phyloP scores from a whole-genome alignment of 2,329 filamentous ascomycete genomes.

The Exophiala dermatitidis region DNA sequence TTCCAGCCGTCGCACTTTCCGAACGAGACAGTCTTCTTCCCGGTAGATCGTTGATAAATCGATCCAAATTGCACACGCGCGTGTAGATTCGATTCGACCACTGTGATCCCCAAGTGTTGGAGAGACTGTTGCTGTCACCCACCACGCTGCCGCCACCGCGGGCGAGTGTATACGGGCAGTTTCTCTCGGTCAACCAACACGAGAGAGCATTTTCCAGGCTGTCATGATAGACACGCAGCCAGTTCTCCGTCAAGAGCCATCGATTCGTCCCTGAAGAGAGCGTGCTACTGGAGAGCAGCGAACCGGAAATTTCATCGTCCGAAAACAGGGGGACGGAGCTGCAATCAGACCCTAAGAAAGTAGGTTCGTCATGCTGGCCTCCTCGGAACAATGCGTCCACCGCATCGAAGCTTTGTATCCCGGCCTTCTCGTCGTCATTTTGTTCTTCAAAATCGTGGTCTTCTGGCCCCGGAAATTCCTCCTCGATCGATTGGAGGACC shows the following conservation, averaged over 20 bases:
- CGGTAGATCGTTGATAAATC: background rate
- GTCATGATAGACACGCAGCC: conserved; percentile 9
- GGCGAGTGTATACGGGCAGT: conserved; percentile 31
- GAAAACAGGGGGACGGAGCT: background rate
- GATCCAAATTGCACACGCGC: conserved; percentile 6
- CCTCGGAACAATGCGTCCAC: background rate
- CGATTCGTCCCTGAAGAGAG: conserved; percentile 1
- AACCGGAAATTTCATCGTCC: background rate
- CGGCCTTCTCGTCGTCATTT: background rate
- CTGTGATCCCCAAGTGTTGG: background rate
- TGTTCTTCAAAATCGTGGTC: background rate
- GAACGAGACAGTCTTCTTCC: background rate
- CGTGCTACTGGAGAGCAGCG: background rate
- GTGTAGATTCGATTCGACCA: conserved; percentile 9
- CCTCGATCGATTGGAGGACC: background rate
- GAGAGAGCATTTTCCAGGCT: conserved; percentile 11
- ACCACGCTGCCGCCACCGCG: background rate
- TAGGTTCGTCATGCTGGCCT: background rate
- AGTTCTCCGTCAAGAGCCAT: conserved; percentile 4
- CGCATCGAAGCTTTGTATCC: background rate
- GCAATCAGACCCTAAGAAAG: background rate
- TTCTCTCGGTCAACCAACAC: conserved; percentile 15
- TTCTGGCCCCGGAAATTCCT: background rate
- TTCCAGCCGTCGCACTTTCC: background rate
- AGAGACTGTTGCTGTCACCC: background rate